Evolutionary conservation across 2,329 filamentous ascomycete genomes (phyloP), one percentile per base, ranked within the genome.

Genomic region (Daldinia eschscholtzii): DNA sequence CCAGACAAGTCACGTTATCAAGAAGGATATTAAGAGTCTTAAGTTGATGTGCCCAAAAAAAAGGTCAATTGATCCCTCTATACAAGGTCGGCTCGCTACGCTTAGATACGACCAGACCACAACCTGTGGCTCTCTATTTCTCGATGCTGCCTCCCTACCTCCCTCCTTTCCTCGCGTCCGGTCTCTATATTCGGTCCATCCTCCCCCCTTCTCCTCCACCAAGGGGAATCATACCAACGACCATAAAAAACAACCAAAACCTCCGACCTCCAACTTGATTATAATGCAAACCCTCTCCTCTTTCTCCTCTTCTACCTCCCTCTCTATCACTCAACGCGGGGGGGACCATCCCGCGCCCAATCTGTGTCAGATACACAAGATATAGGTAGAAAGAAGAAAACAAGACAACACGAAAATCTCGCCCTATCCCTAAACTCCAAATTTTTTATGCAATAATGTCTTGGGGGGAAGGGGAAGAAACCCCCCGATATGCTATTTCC

Each of bases 401-500:
- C 26, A 48, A 33, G 33, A 52, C 18, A 7, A 33, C 13, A 52
- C 30, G 15, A 50, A 52, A 52, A 50, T 30, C 5, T 52, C 26
- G 13, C 26, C 46, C 18, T 52, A 52, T 52, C 15, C 46, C 46
- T 52, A n/a, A 52, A 52, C 46, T 30, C 46, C 46, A n/a, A 52
- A 9, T 52, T 33, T 30, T 52, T 33, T 52, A 52, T 52, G 46
- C 46, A 52, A 52, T 52, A 13, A 18, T 52, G 46, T 55, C 35
- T 57, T 55, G 41, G 39, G 9, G 4, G 4, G 13, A 15, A 37
- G 26, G 26, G 39, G 33, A 35, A 35, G 10, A 35, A 23, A 41
- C 15, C 26, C 56, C 55, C 62, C 23, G n/a, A 20, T 60, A 61
- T 28, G 23, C 46, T 13, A 55, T 12, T 52, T 42, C 66, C 57